These are phyloP conservation scores for Rhodamnia argentea DNA, from an alignment of 345 rosid genomes.

Conservation along the genomic window DNA sequence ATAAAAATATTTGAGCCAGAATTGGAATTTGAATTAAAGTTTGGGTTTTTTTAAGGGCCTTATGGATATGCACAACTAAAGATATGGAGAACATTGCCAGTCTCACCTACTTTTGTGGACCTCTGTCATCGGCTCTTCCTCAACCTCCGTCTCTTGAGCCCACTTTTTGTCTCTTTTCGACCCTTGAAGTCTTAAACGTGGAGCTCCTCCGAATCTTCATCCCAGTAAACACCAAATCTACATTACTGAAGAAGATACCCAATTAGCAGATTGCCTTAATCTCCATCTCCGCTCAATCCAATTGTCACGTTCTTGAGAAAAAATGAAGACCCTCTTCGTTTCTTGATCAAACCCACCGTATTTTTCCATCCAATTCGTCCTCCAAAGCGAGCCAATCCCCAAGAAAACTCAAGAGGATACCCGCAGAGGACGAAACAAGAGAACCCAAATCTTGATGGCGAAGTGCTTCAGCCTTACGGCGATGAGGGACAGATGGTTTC, in stretches of 20 bases:
- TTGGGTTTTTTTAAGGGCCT: not conserved
- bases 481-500: conserved; percentile 45
- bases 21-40: not conserved
- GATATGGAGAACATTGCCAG: not conserved
- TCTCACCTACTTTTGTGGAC: not conserved
- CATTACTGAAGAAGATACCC: not conserved
- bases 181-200: too few species aligned
- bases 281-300: not conserved
- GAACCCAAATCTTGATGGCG: conserved; percentile 5
- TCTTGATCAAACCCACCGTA: not conserved
- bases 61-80: not conserved
- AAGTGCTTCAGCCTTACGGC: conserved; percentile 60
- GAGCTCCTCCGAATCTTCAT: not conserved
- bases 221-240: not conserved
- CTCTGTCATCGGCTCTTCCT: not conserved
- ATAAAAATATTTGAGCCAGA: not conserved
- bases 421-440: not conserved
- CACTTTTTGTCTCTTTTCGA: not conserved
- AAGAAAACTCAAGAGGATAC: not conserved
- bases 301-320: not conserved
- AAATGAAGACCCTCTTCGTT: not conserved
- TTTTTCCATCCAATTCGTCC: not conserved
- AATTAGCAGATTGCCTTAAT: not conserved
- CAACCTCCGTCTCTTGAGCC: not conserved
- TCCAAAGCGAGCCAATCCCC: not conserved